Conservation (phyloP, 257 asterid genomes). For the Nicotiana benthamiana region DNA sequence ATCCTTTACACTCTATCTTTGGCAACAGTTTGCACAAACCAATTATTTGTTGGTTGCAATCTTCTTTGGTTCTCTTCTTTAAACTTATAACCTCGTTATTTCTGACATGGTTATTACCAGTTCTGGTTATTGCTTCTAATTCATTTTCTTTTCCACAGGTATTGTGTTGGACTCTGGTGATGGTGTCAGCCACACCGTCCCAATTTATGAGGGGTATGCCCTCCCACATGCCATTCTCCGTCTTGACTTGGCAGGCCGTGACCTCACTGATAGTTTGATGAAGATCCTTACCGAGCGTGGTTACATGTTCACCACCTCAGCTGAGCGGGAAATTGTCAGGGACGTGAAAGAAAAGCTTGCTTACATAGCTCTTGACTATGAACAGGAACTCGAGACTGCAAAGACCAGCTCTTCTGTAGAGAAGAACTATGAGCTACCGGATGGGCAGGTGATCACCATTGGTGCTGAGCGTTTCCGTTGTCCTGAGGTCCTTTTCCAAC, state of each 20-base stretch:
- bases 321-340: constrained; percentile 40
- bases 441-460: constrained; percentile 41
- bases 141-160: constrained; percentile 17
- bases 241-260: constrained; percentile 43
- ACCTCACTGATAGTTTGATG: constrained; percentile 31
- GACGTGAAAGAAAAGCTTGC: constrained; percentile 38
- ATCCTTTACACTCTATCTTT: background rate
- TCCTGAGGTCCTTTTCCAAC: constrained; percentile 48
- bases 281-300: constrained; percentile 43
- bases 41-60: background rate
- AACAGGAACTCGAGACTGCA: constrained; percentile 31
- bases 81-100: background rate
- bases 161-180: constrained; percentile 44
- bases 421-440: constrained; percentile 41
- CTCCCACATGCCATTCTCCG: constrained; percentile 41
- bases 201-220: constrained; percentile 41
- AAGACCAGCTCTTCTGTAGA: constrained; percentile 35
- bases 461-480: constrained; percentile 40
- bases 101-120: background rate
- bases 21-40: background rate
- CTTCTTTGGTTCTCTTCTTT: too few relatives aligned
- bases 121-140: background rate
- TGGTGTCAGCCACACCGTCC: constrained; percentile 43
- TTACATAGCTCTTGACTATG: constrained; percentile 38
- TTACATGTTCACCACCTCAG: constrained; percentile 34